Evolutionary conservation across 306 rosid species (phyloP).

Genomic region (Cicer judaicum): DNA sequence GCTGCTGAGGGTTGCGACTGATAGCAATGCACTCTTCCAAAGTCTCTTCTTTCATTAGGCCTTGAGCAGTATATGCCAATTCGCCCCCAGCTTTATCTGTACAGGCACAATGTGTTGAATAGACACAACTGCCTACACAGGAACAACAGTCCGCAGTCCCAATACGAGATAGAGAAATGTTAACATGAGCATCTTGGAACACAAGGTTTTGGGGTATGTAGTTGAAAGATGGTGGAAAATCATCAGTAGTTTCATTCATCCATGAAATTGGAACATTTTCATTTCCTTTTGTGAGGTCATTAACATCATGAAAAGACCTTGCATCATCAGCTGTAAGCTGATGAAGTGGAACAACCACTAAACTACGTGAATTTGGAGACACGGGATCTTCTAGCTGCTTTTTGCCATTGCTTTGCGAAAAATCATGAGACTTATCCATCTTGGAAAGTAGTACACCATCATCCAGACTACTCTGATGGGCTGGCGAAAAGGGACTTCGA

Average conservation of each 20-base stretch:
- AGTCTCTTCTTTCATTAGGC: constrained; percentile 66
- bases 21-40: constrained; percentile 72
- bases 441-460: constrained; percentile 37
- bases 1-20: constrained; percentile 57
- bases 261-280: constrained; percentile 76
- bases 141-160: constrained; percentile 70
- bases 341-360: constrained; percentile 62
- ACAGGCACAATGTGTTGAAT: constrained; percentile 68
- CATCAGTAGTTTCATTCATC: constrained; percentile 64
- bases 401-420: constrained; percentile 42
- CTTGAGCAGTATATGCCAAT: constrained; percentile 69
- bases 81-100: constrained; percentile 61
- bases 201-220: constrained; percentile 70
- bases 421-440: constrained; percentile 39
- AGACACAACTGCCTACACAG: constrained; percentile 80
- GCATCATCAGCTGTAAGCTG: constrained; percentile 57
- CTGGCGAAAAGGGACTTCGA: constrained; percentile 38
- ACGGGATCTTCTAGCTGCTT: constrained; percentile 47
- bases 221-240: constrained; percentile 63
- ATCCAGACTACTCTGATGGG: constrained; percentile 42
- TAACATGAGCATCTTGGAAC: constrained; percentile 68
- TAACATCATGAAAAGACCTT: constrained; percentile 60
- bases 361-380: constrained; percentile 47
- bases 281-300: constrained; percentile 82
- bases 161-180: constrained; percentile 63